phyloP scores from a whole-genome alignment of 768 basidiomycete species.

The Podaxis mareebaensis region DNA sequence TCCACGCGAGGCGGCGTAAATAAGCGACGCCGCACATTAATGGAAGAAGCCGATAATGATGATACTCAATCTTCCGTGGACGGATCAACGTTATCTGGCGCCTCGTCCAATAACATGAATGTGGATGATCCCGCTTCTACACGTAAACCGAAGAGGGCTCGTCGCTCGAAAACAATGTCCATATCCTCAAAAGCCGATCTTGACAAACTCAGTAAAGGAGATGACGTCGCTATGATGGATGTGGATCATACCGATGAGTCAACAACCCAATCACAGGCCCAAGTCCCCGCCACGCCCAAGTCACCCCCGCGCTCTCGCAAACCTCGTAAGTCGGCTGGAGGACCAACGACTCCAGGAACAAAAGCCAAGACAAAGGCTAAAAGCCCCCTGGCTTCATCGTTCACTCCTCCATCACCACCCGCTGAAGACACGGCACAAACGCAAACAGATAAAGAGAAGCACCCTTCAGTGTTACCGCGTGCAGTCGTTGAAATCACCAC shows the following conservation, averaged over 20 bases:
- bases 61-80: constrained; percentile 14
- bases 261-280: constrained; percentile 1
- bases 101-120: constrained; percentile 12
- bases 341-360: constrained; percentile 10
- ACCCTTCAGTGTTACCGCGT: background rate
- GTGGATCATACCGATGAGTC: constrained; percentile 4
- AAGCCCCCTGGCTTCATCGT: constrained; percentile 8
- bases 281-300: constrained; percentile 11
- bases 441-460: constrained; percentile 3
- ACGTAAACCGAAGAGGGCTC: constrained; percentile 9
- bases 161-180: constrained; percentile 12
- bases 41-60: constrained; percentile 17
- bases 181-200: constrained; percentile 1
- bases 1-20: constrained; percentile 23
- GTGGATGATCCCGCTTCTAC: constrained; percentile 13
- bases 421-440: background rate
- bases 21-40: constrained; percentile 29
- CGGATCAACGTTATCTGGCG: constrained; percentile 5
- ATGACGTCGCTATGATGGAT: constrained; percentile 13
- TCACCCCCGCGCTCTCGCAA: constrained; percentile 15
- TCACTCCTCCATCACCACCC: constrained; percentile 14
- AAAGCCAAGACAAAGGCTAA: constrained; percentile 8
- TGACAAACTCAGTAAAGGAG: background rate
- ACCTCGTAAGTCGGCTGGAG: constrained; percentile 9
- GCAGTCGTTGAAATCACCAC: constrained; percentile 13